A percentile compares a stretch with the other conserved stretches of the same genome.
Conservation (phyloP, 2,329 filamentous ascomycete species). For the Ophiostoma sp. region DNA sequence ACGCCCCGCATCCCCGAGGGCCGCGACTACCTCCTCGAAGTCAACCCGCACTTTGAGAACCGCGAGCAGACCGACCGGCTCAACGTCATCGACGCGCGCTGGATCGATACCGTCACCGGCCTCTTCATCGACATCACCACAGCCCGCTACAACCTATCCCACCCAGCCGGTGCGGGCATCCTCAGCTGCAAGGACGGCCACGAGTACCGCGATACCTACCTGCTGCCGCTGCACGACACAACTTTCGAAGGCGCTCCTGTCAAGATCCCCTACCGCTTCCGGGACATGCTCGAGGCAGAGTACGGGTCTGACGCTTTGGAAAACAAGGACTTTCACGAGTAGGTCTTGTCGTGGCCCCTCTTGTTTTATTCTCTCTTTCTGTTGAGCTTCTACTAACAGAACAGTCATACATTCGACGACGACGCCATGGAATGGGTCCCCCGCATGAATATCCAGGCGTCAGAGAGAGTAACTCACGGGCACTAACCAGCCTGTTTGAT, state of each 20-base stretch:
- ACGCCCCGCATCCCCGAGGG: slow-evolving; percentile 38
- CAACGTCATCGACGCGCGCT: slow-evolving; percentile 46
- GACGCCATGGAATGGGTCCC: slow-evolving; percentile 27
- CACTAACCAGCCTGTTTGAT: background rate
- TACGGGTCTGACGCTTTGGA: slow-evolving; percentile 51
- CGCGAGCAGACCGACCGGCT: slow-evolving; percentile 37
- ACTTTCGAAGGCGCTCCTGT: slow-evolving; percentile 62
- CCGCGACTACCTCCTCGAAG: slow-evolving; percentile 45
- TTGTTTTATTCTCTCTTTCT: background rate
- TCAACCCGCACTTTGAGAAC: slow-evolving; percentile 42
- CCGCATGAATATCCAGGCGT: slow-evolving; percentile 13
- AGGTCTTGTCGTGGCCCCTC: slow-evolving; percentile 30
- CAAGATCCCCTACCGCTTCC: slow-evolving; percentile 60
- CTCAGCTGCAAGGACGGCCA: slow-evolving; percentile 49
- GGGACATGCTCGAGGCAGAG: slow-evolving; percentile 53
- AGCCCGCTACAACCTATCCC: slow-evolving; percentile 44
- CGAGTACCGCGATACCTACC: slow-evolving; percentile 50
- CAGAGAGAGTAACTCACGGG: background rate
- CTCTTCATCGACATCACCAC: slow-evolving; percentile 50
- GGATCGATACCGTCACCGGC: slow-evolving; percentile 45
- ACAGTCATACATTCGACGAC: slow-evolving; percentile 27
- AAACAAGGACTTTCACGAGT: slow-evolving; percentile 50
- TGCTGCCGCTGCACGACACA: slow-evolving; percentile 65
- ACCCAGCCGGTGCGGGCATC: slow-evolving; percentile 42
- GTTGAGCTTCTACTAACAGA: background rate